Base-by-base conservation (phyloP, 106 monocot species). In the Gastrodia elata region DNA sequence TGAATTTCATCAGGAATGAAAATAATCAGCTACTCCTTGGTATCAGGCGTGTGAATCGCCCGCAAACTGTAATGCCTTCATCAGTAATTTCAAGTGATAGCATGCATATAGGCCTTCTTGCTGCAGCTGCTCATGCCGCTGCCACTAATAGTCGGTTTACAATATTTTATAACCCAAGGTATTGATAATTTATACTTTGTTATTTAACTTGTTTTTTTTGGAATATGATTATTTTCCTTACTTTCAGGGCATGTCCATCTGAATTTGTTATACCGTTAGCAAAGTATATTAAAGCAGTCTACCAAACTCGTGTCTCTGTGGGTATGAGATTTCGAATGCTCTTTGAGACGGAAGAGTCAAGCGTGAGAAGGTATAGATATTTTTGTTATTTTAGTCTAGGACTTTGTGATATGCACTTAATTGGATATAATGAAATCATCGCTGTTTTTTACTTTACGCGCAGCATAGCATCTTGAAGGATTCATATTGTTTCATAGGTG, bases 101-200 rank as follows among this genome's bases (percentile, higher is more conserved):
- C 81, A 95, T 95, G 91, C 94, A 95, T 70, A 95, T 95, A 65
- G 94, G 94, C 30, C 85, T 95, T 83, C 87, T 95, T 26, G 94
- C 94, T 65, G 94, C 91, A 16, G 94, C 91, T 58, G 91, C 94
- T 49, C 94, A 95, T 79, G 94, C 91, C 65, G 91, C 89, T 80
- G 91, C 94, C 58, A 95, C 85, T 58, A 89, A 89, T 58, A 95
- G 94, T 34, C 83, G 86, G 38, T 95, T 91, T 68, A 95, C 91
- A 24, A 85, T 95, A 73, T 95, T 95, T 80, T 95, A 87, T 69
- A 95, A 95, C 43, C 91, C 94, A 71, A 87, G 94, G 94, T 94
- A 80, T 5, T 8, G 14, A 43, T 70, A 3, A n/a, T 74, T 61
- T 0, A 18, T 38, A 16, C 37, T 37, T 35, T 3, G 1, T 52